A percentile compares a stretch with the other conserved stretches of the same genome.
Evolutionary conservation across 495 filamentous ascomycete genomes (phyloP).

Genomic region (Xylaria scruposa): DNA sequence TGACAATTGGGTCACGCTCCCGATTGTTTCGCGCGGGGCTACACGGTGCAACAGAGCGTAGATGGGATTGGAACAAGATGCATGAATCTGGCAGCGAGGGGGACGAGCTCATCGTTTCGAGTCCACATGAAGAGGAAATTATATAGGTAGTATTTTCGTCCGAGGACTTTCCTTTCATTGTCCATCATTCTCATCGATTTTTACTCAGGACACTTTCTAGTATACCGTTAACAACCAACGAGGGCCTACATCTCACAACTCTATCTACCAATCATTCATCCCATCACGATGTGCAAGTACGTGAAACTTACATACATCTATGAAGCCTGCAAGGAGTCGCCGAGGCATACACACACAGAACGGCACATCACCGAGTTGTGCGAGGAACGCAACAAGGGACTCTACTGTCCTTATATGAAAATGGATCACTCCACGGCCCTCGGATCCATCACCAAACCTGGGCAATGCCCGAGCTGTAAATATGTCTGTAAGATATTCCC

Average conservation of each 20-base stretch:
- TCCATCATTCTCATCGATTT: background rate
- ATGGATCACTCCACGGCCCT: background rate
- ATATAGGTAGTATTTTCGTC: background rate
- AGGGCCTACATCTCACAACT: background rate
- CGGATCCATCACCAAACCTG: background rate
- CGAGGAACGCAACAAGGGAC: background rate
- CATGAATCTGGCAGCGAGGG: background rate
- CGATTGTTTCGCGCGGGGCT: background rate
- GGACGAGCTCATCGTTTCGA: background rate
- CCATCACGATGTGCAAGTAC: conserved; percentile 11
- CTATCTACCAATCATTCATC: background rate
- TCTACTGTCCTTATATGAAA: background rate
- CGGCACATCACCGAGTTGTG: background rate
- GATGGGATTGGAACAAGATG: background rate
- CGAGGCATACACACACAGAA: conserved; percentile 1
- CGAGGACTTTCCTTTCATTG: background rate
- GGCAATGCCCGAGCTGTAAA: background rate
- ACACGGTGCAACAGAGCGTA: conserved; percentile 7
- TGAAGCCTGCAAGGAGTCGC: conserved; percentile 1
- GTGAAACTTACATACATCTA: background rate
- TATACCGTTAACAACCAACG: background rate
- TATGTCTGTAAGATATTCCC: background rate
- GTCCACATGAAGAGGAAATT: background rate
- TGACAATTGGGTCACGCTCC: background rate
- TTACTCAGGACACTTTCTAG: background rate